Conservation (phyloP, 1,284 basidiomycete genomes). For the Cryptococcus sp. region DNA sequence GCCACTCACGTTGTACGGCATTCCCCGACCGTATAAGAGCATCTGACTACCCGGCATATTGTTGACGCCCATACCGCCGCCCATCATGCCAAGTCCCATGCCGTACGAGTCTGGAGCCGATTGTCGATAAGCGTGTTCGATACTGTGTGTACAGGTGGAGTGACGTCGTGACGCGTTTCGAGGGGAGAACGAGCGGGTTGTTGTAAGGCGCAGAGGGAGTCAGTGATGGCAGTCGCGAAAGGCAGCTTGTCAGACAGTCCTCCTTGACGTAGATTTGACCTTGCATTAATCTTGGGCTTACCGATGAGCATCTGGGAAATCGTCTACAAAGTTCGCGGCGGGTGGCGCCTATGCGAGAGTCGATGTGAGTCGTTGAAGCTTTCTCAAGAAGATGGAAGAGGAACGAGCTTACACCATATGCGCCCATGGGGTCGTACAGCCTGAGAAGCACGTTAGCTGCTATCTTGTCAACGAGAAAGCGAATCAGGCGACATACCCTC, state of each 20-base stretch:
- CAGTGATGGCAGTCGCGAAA: conserved; percentile 1
- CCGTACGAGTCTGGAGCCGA: conserved; percentile 40
- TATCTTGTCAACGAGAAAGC: not conserved
- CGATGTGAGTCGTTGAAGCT: not conserved
- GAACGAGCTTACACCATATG: conserved; percentile 34
- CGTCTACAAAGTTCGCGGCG: conserved; percentile 37
- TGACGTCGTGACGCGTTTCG: not conserved
- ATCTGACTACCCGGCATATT: conserved; percentile 37
- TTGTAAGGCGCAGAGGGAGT: not conserved
- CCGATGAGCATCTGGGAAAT: conserved; percentile 43
- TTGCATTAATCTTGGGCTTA: conserved; percentile 14
- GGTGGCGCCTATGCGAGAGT: conserved; percentile 31
- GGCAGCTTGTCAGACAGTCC: conserved; percentile 7
- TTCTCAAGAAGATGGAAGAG: not conserved
- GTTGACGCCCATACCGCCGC: conserved; percentile 34
- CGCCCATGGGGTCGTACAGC: conserved; percentile 35
- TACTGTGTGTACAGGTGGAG: conserved; percentile 7
- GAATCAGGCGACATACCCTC: conserved; percentile 12
- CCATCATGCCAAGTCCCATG: conserved; percentile 33
- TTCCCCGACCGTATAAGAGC: conserved; percentile 38
- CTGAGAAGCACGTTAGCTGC: conserved; percentile 12
- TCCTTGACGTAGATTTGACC: not conserved
- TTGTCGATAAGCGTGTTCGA: conserved; percentile 45
- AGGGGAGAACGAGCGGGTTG: not conserved
- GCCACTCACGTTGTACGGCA: conserved; percentile 22